phyloP scores from a whole-genome alignment of 495 filamentous ascomycete species.

The Aspergillus egyptiacus region DNA sequence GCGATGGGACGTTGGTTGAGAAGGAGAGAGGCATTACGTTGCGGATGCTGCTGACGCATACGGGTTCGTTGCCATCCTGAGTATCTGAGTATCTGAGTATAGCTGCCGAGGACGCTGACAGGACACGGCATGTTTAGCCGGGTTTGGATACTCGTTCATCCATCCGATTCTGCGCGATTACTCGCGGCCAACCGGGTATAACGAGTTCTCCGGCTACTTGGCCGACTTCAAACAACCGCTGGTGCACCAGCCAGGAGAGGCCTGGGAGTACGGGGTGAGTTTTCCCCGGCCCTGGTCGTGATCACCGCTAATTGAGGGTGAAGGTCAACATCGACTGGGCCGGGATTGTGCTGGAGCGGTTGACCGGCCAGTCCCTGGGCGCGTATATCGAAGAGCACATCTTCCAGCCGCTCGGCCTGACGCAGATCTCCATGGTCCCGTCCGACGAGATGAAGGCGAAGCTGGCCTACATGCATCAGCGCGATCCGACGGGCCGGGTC shows the following conservation, averaged over 20 bases:
- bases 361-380: conserved; percentile 43
- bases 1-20: conserved; percentile 41
- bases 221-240: conserved; percentile 45
- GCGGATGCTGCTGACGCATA: conserved; percentile 58
- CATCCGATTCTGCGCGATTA: conserved; percentile 45
- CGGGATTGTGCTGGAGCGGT: conserved; percentile 49
- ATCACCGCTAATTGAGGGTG: not conserved
- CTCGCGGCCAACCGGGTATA: conserved; percentile 39
- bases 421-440: conserved; percentile 52
- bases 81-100: not conserved
- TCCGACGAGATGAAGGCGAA: conserved; percentile 42
- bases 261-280: conserved; percentile 49
- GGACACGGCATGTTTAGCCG: too few relatives aligned
- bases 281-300: too few relatives aligned
- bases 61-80: conserved; percentile 25
- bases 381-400: conserved; percentile 53
- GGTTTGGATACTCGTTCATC: conserved; percentile 50
- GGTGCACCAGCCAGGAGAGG: conserved; percentile 50
- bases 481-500: conserved; percentile 33
- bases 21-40: conserved; percentile 54
- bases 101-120: not conserved
- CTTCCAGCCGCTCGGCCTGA: conserved; percentile 50
- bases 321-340: conserved; percentile 55
- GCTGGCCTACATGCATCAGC: conserved; percentile 45
- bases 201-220: conserved; percentile 47